Evolutionary conservation across 2,329 filamentous ascomycete species (phyloP), one percentile per base, ranked within the genome.

Genomic region (Zymoseptoria passerinii): DNA sequence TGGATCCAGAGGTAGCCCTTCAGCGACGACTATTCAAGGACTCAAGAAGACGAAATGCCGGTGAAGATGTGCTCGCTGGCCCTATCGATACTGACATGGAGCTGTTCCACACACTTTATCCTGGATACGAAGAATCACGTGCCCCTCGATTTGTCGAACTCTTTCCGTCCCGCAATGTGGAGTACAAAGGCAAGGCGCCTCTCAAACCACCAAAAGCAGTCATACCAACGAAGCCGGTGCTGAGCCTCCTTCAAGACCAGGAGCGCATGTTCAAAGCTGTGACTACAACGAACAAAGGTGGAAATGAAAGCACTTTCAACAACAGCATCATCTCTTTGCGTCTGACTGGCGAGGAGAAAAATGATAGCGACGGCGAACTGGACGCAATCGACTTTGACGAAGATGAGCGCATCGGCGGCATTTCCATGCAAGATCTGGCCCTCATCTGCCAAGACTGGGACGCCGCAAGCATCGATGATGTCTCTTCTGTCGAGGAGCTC

Each of bases 391-490:
- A 75, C 27, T 76, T 81, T 28, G 75, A 80, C 20, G 82, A 84
- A 8, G 68, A 82, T 13, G 87, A 92, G 66, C 82, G 80, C 19
- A 78, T 94, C 18, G 89, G 86, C 29, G 90, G 89, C 1, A 83
- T 89, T 61, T 88, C 83, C 0, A 82, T 92, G 73, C 83, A 87
- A 55, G 92, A 97, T 67, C 83, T 99, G 57, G 84, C 89, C 58
- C 83, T 95, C 52, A 83, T 94, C 5, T 96, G 92, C 68, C 84
- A 90, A 59, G 90, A 96, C 71, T 97, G 90, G 88, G 85, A 89
- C 57, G 74, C 84, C 18, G 80, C 84, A 51, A 84, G 86, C 54
- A 75, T 81, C 20, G 72, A 78, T 27, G 76, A 79, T 23, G 65
- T 70, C 16, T 68, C 56, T 63, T 67, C 57, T 8, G 60, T 64